Evolutionary conservation across 352 stramenopile genomes (phyloP).

Genomic region (Phytophthora sp.): DNA sequence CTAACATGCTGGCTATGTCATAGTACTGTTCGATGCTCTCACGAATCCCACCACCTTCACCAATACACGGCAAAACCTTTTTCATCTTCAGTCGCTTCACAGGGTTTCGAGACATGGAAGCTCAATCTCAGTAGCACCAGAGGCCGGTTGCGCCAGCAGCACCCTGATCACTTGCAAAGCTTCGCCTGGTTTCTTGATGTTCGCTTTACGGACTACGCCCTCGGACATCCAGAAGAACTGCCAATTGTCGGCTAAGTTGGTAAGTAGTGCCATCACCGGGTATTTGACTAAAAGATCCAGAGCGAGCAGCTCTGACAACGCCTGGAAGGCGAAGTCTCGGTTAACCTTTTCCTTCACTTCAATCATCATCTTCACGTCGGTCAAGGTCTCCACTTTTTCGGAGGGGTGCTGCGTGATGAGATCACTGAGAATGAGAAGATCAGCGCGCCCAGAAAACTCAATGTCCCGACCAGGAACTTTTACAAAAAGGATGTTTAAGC

Average conservation of each 20-base stretch:
- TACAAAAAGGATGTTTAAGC: conserved; percentile 38
- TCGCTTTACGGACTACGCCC: neutral
- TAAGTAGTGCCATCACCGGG: neutral
- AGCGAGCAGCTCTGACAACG: neutral
- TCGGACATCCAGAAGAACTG: neutral
- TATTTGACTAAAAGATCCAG: neutral
- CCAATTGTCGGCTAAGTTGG: neutral
- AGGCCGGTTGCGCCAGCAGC: neutral
- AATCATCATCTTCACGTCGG: conserved; percentile 51
- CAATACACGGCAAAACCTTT: neutral
- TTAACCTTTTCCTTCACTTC: no score
- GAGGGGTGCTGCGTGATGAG: conserved; percentile 11
- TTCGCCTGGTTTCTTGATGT: neutral
- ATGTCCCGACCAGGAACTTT: conserved; percentile 34
- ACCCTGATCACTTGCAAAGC: neutral
- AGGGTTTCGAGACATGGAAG: neutral
- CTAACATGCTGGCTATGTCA: neutral
- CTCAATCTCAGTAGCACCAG: neutral
- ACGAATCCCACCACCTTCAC: no score
- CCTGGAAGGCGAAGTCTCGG: conserved; percentile 10
- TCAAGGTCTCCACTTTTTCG: conserved; percentile 21
- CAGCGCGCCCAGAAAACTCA: conserved; percentile 40
- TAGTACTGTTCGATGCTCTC: neutral
- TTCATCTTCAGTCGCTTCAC: neutral
- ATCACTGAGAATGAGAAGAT: conserved; percentile 52